Evolutionary conservation across 345 rosid species (phyloP), one percentile per base, ranked within the genome.

Genomic region (Lumnitzera racemosa): DNA sequence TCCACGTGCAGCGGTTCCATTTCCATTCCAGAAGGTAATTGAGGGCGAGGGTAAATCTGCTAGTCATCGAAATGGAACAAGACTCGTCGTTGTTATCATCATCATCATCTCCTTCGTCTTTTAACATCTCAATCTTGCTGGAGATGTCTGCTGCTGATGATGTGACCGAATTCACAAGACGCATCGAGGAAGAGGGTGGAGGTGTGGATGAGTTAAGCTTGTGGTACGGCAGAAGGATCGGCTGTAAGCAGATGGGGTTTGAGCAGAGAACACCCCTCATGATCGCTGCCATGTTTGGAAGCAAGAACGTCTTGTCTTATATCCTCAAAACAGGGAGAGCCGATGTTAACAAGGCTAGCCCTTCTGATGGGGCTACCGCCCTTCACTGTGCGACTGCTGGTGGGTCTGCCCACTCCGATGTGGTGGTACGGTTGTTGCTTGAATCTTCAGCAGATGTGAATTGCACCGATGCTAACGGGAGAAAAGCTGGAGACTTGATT

Each of bases 261-360:
- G 88, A 83, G 48, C 87, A 87, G 74, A 79, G 98, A 57, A 89
- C 96, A 0, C 91, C 96, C 41, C 85, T 92, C 47, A 81, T 89
- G 96, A 70, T 92, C 50, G 96, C 98, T 54, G 83, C 94, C n/a
- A 72, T 82, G 83, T 92, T 70, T 54, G 96, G 96, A 55, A 87
- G 96, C 83, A 80, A 76, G 71, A 83, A 73, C 61, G 78, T 92
- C 8, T 68, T 89, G 70, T 69, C 53, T 36, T 87, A 81, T 61
- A 81, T 87, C 13, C 48, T 85, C 29, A 72, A 57, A 43, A 77
- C 72, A 1, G 85, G 89, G 16, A 59, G 63, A 66, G 84, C 72
- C 0, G 87, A 89, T 54, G 86, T 87, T 31, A 87, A 87, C 61
- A 73, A 76, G 58, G 68, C 83, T 12, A 79, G 80, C 53, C 96